Evolutionary conservation across 2,329 filamentous ascomycete species (phyloP).

Genomic region (Botryotinia globosa): DNA sequence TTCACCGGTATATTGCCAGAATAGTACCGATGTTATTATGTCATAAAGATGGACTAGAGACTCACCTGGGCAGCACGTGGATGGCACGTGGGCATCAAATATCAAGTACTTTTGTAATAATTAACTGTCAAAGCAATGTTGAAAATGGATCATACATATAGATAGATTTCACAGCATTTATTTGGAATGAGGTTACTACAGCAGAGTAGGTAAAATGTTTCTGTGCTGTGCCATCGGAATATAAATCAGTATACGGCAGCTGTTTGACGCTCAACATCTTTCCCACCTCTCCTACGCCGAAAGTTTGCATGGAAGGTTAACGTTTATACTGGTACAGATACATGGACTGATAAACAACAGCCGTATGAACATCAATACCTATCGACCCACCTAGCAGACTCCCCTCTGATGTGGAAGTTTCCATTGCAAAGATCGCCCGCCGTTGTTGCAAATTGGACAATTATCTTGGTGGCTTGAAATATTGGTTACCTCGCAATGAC

Average conservation of each 20-base stretch:
- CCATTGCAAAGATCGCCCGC: not conserved
- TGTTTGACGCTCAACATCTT: not conserved
- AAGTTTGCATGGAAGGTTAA: not conserved
- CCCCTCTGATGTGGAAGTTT: not conserved
- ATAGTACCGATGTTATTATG: not conserved
- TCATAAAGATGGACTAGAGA: not conserved
- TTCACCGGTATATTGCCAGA: conserved; percentile 2
- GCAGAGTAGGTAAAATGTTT: not conserved
- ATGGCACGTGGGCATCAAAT: not conserved
- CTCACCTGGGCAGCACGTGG: not conserved
- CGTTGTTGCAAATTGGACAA: not conserved
- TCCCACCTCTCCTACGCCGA: not conserved
- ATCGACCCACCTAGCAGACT: not conserved
- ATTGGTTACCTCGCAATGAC: not conserved
- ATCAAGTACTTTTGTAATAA: not conserved
- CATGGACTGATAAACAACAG: not conserved
- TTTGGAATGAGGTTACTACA: not conserved
- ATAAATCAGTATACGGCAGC: not conserved
- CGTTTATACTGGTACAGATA: not conserved
- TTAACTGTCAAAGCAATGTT: not conserved
- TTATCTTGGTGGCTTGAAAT: not conserved
- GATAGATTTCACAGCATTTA: not conserved
- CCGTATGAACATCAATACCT: not conserved
- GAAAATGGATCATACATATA: not conserved
- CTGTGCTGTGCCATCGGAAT: not conserved